Evolutionary conservation across 495 filamentous ascomycete genomes (phyloP), one percentile per base, ranked within the genome.

Genomic region (Lophium mytilinum): DNA sequence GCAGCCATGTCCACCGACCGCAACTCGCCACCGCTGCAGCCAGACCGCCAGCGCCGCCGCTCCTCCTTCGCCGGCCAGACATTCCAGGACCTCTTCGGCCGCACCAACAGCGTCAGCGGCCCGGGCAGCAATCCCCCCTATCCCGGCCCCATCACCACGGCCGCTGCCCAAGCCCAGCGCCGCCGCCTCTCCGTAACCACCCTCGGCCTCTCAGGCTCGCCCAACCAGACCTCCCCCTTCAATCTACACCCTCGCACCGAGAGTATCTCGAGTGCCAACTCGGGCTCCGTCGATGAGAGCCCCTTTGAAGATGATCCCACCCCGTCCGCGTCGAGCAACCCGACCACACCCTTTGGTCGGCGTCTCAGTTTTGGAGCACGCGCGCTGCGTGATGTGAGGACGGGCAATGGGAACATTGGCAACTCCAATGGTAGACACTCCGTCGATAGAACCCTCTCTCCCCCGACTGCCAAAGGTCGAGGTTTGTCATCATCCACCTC

Each of bases 291-390:
- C 47, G 90, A 96, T 63, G 93, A 96, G 70, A 89, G 77, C 58
- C 86, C 90, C 42, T 79, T 91, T 42, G 93, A 96, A 53, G 93
- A 97, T 47, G 81, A 80, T 40, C 89, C 85, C 66, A 62, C 67
- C 62, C 51, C 73, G 66, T 48, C 71, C 0, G 21, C 58, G 3
- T 55, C 66, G 24, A 50, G 61, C 43, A 59, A 54, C 8, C 80
- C 88, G 35, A 80, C 71, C 46, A 86, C 86, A 5, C 89, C 89
- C 14, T 94, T 95, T 68, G 81, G 82, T 9, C 83, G 93, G 49
- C 84, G 93, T 18, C 82, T 95, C 75, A 96, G 91, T 67, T 93
- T 95, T 68, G 92, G 93, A 52, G 90, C 89, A 24, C 83, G 89
- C 66, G 89, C 93, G 37, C 75, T 95, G 65, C 81, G 87, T 52